Base-by-base conservation (phyloP, 495 filamentous ascomycete genomes). In the Amorphotheca resinae region DNA sequence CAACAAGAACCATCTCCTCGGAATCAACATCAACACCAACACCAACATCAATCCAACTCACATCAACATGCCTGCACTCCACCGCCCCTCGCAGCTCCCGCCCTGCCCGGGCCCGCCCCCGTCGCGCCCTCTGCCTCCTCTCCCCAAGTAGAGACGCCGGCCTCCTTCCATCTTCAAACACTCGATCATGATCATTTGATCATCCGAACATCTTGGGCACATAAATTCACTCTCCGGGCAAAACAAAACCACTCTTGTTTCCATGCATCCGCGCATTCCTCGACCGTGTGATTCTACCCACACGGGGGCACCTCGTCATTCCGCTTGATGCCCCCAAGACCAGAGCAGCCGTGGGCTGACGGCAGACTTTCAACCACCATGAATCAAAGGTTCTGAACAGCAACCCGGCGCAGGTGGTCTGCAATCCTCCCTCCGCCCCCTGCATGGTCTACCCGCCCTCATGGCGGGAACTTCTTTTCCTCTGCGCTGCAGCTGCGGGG, bases 21-120 rank as follows among this genome's bases (percentile, higher is more conserved):
- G n/a, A n/a, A n/a, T n/a, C n/a, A 33, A 33, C 12, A 38, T 38
- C 17, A 22, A 20, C 35, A 11, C n/a, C 35, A 9, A 38, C 9
- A 22, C 4, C 9, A 16, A 4, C 17, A 38, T 38, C 21, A 22
- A 9, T 30, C 14, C 21, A 3, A 33, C 17, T 23, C 34, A 42
- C 30, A 46, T 11, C 17, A 74, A 59, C 51, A 79, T 81, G 77
- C 76, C 77, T 70, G 69, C 68, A 55, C 71, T 9, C n/a, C n/a
- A 82, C 64, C 75, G 76, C 55, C 72, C 79, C 40, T 75, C 76
- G 54, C 70, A 76, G 50, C 78, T 87, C 50, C 84, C 84, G 70
- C 84, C 84, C 52, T 87, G 82, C 74, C 84, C 84, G 3, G 84
- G 84, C 55, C 84, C 84, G 49, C 84, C 84, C 57, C 84, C 84